Conservation (phyloP, 164 flowering plant species). For the Stephania cephalantha region DNA sequence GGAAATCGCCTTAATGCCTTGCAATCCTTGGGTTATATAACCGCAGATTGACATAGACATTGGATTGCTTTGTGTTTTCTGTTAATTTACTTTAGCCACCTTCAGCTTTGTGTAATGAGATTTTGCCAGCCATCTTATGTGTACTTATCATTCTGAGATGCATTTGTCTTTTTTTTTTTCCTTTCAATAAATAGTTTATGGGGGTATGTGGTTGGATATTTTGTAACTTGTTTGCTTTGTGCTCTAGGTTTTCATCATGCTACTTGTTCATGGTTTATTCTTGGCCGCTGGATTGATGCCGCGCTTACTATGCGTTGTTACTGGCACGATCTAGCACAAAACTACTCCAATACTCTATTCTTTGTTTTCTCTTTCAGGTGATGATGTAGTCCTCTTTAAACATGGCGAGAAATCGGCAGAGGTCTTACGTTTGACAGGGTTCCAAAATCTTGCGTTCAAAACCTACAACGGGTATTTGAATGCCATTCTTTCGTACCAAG, state of each 20-base stretch:
- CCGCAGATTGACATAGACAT: too few species aligned
- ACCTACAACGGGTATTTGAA: slow-evolving; percentile 59
- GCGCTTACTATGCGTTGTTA: neutral
- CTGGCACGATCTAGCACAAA: neutral
- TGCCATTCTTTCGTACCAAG: neutral
- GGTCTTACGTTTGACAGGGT: slow-evolving; percentile 39
- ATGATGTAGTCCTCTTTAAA: slow-evolving; percentile 53
- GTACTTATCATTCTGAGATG: too few species aligned
- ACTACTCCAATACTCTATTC: neutral
- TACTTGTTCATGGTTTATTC: neutral
- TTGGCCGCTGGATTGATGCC: neutral
- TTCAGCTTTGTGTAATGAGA: too few species aligned
- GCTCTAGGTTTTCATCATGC: neutral
- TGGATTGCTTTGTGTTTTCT: too few species aligned
- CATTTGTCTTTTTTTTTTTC: too few species aligned
- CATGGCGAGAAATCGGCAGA: slow-evolving; percentile 53
- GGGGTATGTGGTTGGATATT: too few species aligned
- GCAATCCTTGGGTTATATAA: too few species aligned
- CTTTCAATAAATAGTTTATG: too few species aligned
- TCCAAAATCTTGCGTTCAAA: slow-evolving; percentile 41
- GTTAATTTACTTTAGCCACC: too few species aligned
- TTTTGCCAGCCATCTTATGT: too few species aligned
- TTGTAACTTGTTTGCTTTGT: neutral
- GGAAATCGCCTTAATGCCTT: too few species aligned
- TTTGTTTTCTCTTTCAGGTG: slow-evolving; percentile 32